phyloP scores from a whole-genome alignment of 2,329 filamentous ascomycete genomes.

The Sporothrix humicola region DNA sequence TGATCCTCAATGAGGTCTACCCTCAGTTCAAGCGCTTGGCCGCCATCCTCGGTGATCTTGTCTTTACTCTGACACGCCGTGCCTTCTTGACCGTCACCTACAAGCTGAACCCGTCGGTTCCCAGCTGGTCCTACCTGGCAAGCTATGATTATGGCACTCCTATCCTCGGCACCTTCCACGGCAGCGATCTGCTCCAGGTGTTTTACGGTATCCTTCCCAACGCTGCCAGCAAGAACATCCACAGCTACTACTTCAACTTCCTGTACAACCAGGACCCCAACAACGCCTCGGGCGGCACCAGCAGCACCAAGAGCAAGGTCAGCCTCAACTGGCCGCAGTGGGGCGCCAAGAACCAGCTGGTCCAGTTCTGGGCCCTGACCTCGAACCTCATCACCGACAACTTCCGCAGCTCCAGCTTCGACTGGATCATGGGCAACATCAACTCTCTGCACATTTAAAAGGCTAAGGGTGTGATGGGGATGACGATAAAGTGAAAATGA shows the following conservation, averaged over 20 bases:
- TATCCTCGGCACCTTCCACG: conserved; percentile 78
- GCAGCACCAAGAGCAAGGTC: conserved; percentile 15
- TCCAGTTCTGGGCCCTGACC: conserved; percentile 18
- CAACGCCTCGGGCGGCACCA: conserved; percentile 45
- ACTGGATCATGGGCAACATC: conserved; percentile 1
- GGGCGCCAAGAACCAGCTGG: conserved; percentile 17
- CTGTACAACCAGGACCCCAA: conserved; percentile 75
- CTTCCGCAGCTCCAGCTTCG: conserved; percentile 13
- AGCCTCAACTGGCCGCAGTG: conserved; percentile 23
- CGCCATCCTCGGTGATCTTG: conserved; percentile 75
- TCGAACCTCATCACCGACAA: conserved; percentile 16
- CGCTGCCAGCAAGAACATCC: conserved; percentile 63
- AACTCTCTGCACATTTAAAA: conserved; percentile 6
- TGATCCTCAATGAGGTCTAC: conserved; percentile 71
- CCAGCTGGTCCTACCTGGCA: conserved; percentile 75
- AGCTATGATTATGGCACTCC: conserved; percentile 75
- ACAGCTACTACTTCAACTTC: conserved; percentile 76
- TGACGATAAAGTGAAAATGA: neutral
- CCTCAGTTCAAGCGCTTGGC: conserved; percentile 78
- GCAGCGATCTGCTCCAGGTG: conserved; percentile 69
- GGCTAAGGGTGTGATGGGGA: neutral
- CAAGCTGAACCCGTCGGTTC: conserved; percentile 60
- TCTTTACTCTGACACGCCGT: conserved; percentile 75
- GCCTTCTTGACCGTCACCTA: conserved; percentile 60
- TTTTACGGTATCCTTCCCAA: conserved; percentile 70